Evolutionary conservation across 148 eudicot species (phyloP), one percentile per base, ranked within the genome.

Genomic region (Cornus kousa): DNA sequence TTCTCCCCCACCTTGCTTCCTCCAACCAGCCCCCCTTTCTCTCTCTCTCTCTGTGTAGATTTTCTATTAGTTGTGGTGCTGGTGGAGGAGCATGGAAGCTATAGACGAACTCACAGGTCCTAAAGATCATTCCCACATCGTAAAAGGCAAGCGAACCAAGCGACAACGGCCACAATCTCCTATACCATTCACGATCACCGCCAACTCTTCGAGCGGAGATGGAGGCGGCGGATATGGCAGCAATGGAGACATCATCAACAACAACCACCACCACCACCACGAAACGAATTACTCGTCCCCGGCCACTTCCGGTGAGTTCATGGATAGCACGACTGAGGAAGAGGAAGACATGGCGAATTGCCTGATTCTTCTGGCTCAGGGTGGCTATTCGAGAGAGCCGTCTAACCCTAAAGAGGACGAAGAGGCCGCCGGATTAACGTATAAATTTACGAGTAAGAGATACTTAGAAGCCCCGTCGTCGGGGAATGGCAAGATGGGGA

Each of bases 101-200:
- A 62, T 53, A 32, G 80, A 77, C 39, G 80, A 76, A 43, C 65
- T 59, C 40, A 70, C 43, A 70, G 77, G 48, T 55, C 72, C 76
- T 10, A 77, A 79, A 37, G 82, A 81, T 35, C 77, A 19, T 22
- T 16, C 37, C 74, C 75, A 64, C 33, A 77, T 87, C 4, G 85
- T 84, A 9, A 90, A 89, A 76, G 87, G 90, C 31, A 89, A 84
- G 68, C 80, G 94, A 76, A 90, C 94, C 67, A 90, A 90, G 69
- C 55, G 91, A 37, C 90, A 85, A 50, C 84, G 89, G 40, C 89
- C 86, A 19, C 87, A 84, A 75, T 87, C 94, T 9, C 94, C 91
- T 0, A 83, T 81, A n/a, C 83, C 87, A 13, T 83, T 88, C 82
- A 77, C 85, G 23, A 66, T 85, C 68, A 35, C 82, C 40, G 9